phyloP scores from a whole-genome alignment of 495 filamentous ascomycete species.

The Ascodesmis nigricans region DNA sequence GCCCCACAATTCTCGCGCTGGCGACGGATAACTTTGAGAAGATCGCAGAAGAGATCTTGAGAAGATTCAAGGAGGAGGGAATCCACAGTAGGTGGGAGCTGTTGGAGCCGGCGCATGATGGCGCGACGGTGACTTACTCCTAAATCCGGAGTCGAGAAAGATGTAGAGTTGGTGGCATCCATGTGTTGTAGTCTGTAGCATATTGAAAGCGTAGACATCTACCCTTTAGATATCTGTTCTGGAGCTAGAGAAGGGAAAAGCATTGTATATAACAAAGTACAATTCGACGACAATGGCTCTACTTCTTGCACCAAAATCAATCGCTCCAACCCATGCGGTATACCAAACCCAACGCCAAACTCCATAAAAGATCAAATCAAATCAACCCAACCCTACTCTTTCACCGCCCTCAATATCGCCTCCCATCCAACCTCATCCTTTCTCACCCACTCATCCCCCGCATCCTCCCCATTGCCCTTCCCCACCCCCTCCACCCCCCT shows the following conservation, averaged over 20 bases:
- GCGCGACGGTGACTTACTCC: conserved; percentile 40
- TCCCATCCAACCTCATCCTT: too few species aligned
- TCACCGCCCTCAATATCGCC: too few species aligned
- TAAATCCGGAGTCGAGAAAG: conserved; percentile 1
- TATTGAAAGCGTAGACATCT: too few species aligned
- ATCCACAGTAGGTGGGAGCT: conserved; percentile 74
- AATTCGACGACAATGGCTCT: too few species aligned
- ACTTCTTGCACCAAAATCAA: too few species aligned
- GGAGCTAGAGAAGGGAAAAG: conserved; percentile 1
- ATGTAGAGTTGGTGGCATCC: too few species aligned
- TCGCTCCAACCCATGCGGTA: too few species aligned
- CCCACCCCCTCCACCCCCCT: conserved; percentile 6
- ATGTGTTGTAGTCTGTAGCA: not conserved
- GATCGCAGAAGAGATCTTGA: conserved; percentile 58
- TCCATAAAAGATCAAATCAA: too few species aligned
- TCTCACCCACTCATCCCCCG: too few species aligned
- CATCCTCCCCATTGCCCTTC: conserved; percentile 4
- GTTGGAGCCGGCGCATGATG: conserved; percentile 66
- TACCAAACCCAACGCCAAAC: too few species aligned
- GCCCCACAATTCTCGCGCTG: conserved; percentile 80
- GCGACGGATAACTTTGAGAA: conserved; percentile 68
- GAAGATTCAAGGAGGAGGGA: conserved; percentile 39
- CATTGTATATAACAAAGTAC: too few species aligned
- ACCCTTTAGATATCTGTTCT: not conserved
- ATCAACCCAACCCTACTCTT: too few species aligned